These are phyloP conservation scores for Nitzschia putrida DNA, from an alignment of 108 stramenopile genomes.

Conservation along the genomic window DNA sequence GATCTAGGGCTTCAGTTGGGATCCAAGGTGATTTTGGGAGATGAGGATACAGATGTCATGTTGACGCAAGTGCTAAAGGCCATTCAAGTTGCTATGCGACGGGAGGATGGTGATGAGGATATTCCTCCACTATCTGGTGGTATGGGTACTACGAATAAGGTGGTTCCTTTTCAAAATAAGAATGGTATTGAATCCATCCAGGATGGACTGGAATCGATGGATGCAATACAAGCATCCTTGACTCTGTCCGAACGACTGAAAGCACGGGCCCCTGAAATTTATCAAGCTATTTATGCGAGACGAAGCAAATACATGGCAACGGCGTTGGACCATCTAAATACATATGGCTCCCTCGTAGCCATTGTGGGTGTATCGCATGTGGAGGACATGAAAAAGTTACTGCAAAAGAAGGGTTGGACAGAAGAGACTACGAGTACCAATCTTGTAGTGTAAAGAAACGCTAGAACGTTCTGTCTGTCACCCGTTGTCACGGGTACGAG, in stretches of 20 bases:
- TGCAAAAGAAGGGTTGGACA: slow-evolving; percentile 64
- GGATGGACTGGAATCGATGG: no score
- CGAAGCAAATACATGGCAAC: slow-evolving; percentile 82
- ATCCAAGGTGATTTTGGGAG: slow-evolving; percentile 74
- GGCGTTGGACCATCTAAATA: slow-evolving; percentile 56
- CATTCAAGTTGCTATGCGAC: no score
- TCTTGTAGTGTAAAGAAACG: no score
- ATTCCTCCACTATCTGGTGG: no score
- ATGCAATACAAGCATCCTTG: no score
- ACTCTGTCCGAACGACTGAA: slow-evolving; percentile 50
- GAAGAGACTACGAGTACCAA: no score
- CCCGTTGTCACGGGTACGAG: not conserved
- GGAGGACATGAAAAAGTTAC: slow-evolving; percentile 66
- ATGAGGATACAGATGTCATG: slow-evolving; percentile 76
- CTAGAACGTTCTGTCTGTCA: not conserved
- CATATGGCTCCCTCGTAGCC: slow-evolving; percentile 59
- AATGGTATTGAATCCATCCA: slow-evolving; percentile 41
- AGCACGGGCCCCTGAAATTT: slow-evolving; percentile 61
- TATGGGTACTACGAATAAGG: no score
- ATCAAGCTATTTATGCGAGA: slow-evolving; percentile 71
- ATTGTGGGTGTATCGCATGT: slow-evolving; percentile 79
- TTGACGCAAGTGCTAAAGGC: no score
- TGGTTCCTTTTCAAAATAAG: slow-evolving; percentile 6
- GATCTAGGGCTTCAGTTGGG: slow-evolving; percentile 57
- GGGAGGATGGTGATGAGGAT: no score